phyloP scores from a whole-genome alignment of 2,329 filamentous ascomycete genomes.

The Penicillium corylophilum region DNA sequence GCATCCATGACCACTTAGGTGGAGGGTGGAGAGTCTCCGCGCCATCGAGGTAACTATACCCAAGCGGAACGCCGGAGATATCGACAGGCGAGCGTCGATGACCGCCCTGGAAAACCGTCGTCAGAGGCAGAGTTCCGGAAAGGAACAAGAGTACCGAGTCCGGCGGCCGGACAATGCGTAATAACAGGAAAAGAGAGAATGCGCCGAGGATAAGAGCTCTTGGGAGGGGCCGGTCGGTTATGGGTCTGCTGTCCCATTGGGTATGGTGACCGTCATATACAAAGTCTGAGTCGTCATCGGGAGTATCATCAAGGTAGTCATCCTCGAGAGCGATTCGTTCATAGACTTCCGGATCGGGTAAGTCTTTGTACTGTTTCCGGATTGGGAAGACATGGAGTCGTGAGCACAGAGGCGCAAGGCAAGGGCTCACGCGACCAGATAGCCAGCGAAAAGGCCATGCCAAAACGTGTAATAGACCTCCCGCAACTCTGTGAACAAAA shows the following conservation, averaged over 20 bases:
- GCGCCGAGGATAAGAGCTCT: constrained; percentile 9
- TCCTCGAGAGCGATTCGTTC: constrained; percentile 19
- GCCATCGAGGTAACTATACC: constrained; percentile 15
- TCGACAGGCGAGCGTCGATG: constrained; percentile 4
- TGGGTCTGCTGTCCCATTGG: neutral
- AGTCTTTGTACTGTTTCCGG: neutral
- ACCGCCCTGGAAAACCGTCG: constrained; percentile 17
- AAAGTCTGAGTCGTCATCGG: constrained; percentile 12
- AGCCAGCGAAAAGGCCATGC: constrained; percentile 10
- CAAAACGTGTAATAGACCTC: constrained; percentile 3
- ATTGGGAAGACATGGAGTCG: neutral
- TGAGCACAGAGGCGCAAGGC: neutral
- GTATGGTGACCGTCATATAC: neutral
- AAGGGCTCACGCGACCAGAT: neutral
- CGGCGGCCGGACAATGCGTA: constrained; percentile 15
- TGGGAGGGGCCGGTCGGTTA: constrained; percentile 4
- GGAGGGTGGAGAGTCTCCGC: constrained; percentile 12
- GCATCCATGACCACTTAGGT: constrained; percentile 26
- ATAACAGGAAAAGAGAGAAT: constrained; percentile 6
- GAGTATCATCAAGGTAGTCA: constrained; percentile 13
- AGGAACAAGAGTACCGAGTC: constrained; percentile 16
- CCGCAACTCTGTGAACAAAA: neutral
- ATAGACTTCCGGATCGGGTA: constrained; percentile 18
- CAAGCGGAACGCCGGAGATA: constrained; percentile 1
- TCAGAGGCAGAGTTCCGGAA: constrained; percentile 18